Percentiles rank a stretch among this genome's conserved stretches.
phyloP scores from a whole-genome alignment of 2,329 filamentous ascomycete species.

The Claviceps sp. region DNA sequence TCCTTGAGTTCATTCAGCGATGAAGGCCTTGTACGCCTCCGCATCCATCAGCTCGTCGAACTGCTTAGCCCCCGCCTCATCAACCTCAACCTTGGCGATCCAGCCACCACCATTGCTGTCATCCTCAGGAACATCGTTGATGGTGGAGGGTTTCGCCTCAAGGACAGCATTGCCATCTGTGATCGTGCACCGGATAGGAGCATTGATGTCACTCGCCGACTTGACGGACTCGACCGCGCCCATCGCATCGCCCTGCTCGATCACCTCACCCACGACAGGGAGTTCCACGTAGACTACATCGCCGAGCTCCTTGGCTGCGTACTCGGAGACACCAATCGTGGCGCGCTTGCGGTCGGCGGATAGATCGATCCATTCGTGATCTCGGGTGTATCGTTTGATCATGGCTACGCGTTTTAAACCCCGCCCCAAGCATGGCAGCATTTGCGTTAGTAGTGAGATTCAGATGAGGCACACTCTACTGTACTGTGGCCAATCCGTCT shows the following conservation, averaged over 20 bases:
- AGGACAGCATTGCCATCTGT: conserved; percentile 59
- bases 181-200: conserved; percentile 68
- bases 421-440: no score
- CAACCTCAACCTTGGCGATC: conserved; percentile 79
- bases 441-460: no score
- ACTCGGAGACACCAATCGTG: conserved; percentile 73
- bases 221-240: conserved; percentile 98
- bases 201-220: conserved; percentile 93
- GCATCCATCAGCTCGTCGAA: conserved; percentile 64
- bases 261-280: conserved; percentile 54
- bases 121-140: conserved; percentile 84
- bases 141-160: conserved; percentile 71
- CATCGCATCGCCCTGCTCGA: conserved; percentile 67
- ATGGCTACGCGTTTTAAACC: conserved; percentile 28
- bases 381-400: conserved; percentile 81
- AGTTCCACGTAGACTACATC: conserved; percentile 98
- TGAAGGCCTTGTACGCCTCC: conserved; percentile 66
- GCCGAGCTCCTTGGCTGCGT: conserved; percentile 82
- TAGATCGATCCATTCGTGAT: conserved; percentile 97
- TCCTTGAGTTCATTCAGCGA: conserved; percentile 14
- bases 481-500: no score
- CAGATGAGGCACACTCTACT: no score
- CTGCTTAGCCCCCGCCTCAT: conserved; percentile 50
- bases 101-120: conserved; percentile 65
- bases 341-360: conserved; percentile 70